phyloP scores from a whole-genome alignment of 345 rosid species.

The Arabidopsis suecica region DNA sequence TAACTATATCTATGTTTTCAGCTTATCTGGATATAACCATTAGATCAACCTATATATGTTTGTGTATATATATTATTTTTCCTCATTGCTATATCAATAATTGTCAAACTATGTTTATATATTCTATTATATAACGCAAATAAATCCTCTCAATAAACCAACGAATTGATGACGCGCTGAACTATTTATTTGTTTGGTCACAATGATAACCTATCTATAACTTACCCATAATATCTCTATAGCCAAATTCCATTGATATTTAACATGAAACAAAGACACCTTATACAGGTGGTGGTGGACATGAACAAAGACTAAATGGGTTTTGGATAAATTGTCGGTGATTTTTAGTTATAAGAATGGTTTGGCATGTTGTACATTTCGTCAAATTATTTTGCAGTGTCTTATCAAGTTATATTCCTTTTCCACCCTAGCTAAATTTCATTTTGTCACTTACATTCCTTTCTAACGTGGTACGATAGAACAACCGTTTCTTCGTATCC shows the following conservation, averaged over 20 bases:
- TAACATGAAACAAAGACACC: slow-evolving; percentile 7
- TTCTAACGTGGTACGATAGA: slow-evolving; percentile 32
- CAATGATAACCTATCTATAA: not conserved
- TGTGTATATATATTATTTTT: too few relatives aligned
- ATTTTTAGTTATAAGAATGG: slow-evolving; percentile 1
- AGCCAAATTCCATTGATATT: not conserved
- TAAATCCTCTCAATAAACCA: not conserved
- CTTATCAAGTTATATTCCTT: not conserved
- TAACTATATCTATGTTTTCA: too few relatives aligned
- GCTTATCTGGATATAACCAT: too few relatives aligned
- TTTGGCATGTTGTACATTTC: not conserved
- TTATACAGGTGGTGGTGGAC: slow-evolving; percentile 7
- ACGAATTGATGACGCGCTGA: not conserved
- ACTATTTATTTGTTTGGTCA: not conserved
- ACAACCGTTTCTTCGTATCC: slow-evolving; percentile 15
- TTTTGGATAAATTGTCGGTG: slow-evolving; percentile 16
- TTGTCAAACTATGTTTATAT: too few relatives aligned
- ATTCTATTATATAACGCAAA: not conserved
- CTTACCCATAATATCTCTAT: not conserved
- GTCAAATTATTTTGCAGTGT: not conserved
- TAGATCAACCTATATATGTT: too few relatives aligned
- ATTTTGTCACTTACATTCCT: slow-evolving; percentile 25
- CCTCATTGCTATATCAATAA: too few relatives aligned
- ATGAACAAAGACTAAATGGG: slow-evolving; percentile 20
- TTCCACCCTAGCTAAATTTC: not conserved